Base-by-base conservation (phyloP, 331 rosid genomes). In the Dryas integrifolia region DNA sequence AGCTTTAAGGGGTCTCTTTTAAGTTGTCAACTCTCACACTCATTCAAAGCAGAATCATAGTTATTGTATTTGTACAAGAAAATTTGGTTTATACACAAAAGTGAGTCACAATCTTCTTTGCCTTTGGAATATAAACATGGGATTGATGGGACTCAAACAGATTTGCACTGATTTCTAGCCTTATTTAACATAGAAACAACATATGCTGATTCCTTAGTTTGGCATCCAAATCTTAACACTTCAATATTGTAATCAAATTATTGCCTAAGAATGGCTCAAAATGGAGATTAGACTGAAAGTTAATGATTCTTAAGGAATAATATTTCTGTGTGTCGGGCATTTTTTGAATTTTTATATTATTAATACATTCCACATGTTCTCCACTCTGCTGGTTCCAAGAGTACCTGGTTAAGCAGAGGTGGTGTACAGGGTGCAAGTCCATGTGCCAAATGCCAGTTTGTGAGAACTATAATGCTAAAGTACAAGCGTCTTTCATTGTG, bases 291-390 rank as follows among this genome's bases (percentile, higher is more conserved):
- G 63, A 56, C 58, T 5, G 69, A 69, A 78, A 72, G 60, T 11
- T 53, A 6, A 10, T 16, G 55, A 74, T 77, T 62, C 69, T 69
- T 80, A 30, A 10, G 7, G 58, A 72, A 72, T 68, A 65, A 21
- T 67, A 65, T 30, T 46, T 58, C 48, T 48, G 11, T 61, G 38
- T 85, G 85, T 77, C 65, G 82, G 82, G 83, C 66, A 83, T 59
- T 83, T 77, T 13, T 35, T 62, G 60, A 38, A 48, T 68, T 76
- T 74, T 41, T 4, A 26, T 65, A 82, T 49, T 48, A 52, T 57
- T 70, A 9, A 45, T 9, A 38, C 61, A 30, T 75, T 43, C 78
- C 78, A 64, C 73, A 35, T 79, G 69, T 46, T 69, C 72, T 79
- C 65, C 76, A 65, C 67, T 51, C 6, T 60, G 45, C 64, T 44